Base-by-base conservation (phyloP, 2,329 filamentous ascomycete genomes). In the Tolypocladium capitatum region DNA sequence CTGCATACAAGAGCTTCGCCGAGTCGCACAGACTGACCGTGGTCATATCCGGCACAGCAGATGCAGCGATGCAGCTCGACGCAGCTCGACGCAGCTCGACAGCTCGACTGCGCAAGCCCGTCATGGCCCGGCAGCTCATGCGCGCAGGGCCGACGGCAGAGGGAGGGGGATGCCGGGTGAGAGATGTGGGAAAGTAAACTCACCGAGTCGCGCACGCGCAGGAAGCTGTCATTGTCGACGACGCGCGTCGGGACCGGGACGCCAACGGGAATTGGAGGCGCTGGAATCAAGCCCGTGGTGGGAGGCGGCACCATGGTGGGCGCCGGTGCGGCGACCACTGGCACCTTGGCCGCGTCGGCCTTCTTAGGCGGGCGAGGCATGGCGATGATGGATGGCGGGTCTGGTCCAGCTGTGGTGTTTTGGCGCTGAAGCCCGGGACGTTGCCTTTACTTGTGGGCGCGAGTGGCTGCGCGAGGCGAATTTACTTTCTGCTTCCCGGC, bases 201-300 rank as follows among this genome's bases (percentile, higher is more conserved):
- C 81, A 94, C 88, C 63, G 80, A 83, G 63, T 94, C 87, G 59
- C 87, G 80, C 44, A 89, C 87, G 61, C 83, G 76, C 51, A 86
- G 76, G 63, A 91, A 91, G 64, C 86, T 83, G 49, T 87, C 83
- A 49, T 84, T 74, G 52, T 87, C 80, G 54, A 85, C 78, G 38
- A 71, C 59, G 49, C 63, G 64, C 51, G 63, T 58, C 45, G 58
- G 53, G 42, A 56, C 46, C 13, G 46, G 49, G 24, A 52, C 49
- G 35, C 53, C 49, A 34, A 56, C 31, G 31, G 46, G 48, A 18
- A 55, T 42, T 28, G 42, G 48, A 28, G 48, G 50, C 35, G 45
- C 47, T 44, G 52, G 52, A 44, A 56, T 49, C 35, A 55, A 49
- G 43, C 45, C 43, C 20, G 53, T 46, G 21, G 54, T 47, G 20